Percentiles rank a stretch among this genome's conserved stretches.
phyloP scores from a whole-genome alignment of 768 basidiomycete species.

The Heimioporus sp. region DNA sequence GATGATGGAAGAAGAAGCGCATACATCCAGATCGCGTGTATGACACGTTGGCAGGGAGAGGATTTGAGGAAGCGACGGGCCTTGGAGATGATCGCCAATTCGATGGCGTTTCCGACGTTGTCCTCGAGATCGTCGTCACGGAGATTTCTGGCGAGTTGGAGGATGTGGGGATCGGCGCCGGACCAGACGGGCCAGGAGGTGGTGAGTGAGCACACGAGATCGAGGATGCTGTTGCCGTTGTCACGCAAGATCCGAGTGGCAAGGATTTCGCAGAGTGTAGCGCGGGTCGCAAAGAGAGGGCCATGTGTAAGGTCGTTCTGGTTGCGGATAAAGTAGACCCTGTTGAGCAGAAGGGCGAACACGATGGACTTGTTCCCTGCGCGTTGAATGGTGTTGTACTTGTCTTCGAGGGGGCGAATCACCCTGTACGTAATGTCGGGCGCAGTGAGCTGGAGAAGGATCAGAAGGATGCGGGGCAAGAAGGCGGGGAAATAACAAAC shows the following conservation, averaged over 20 bases:
- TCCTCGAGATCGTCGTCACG: slow-evolving; percentile 73
- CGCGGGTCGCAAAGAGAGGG: slow-evolving; percentile 71
- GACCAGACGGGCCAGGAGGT: slow-evolving; percentile 81
- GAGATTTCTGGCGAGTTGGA: slow-evolving; percentile 60
- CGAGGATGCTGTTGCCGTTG: slow-evolving; percentile 64
- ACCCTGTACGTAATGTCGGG: slow-evolving; percentile 92
- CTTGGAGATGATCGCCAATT: slow-evolving; percentile 85
- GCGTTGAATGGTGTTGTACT: slow-evolving; percentile 72
- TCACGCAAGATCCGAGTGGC: slow-evolving; percentile 78
- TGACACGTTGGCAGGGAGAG: slow-evolving; percentile 87
- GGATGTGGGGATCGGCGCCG: slow-evolving; percentile 61
- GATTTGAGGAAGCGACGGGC: slow-evolving; percentile 90
- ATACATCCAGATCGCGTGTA: slow-evolving; percentile 78
- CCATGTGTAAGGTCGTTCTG: slow-evolving; percentile 61
- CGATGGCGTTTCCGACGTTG: slow-evolving; percentile 87
- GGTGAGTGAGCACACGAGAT: slow-evolving; percentile 67
- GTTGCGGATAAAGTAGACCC: slow-evolving; percentile 82
- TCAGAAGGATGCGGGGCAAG: slow-evolving; percentile 6
- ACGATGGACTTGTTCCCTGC: slow-evolving; percentile 79
- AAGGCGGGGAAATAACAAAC: slow-evolving; percentile 40
- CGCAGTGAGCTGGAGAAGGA: slow-evolving; percentile 55
- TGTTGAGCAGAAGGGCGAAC: slow-evolving; percentile 87
- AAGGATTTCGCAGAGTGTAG: slow-evolving; percentile 84
- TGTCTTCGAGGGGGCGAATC: slow-evolving; percentile 82
- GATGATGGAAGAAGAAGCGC: slow-evolving; percentile 18